These are phyloP conservation scores for Verticillium nubilum DNA, from an alignment of 2,329 filamentous ascomycete genomes.

Conservation along the genomic window DNA sequence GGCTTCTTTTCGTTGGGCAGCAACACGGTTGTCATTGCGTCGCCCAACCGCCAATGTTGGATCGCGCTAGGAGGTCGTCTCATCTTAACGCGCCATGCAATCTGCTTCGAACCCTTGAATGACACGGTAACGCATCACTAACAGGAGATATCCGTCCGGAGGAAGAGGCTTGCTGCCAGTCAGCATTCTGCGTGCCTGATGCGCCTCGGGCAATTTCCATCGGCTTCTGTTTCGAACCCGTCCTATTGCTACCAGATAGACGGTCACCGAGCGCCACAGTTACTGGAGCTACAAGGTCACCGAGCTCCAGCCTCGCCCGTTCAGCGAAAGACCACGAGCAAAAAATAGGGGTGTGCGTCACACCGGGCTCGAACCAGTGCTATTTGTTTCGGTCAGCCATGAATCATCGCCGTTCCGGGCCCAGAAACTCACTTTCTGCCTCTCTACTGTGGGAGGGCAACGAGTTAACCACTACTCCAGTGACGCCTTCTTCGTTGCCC, in stretches of 20 bases:
- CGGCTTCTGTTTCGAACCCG: too few species aligned
- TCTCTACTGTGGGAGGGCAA: constrained; percentile 9
- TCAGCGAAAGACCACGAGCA: too few species aligned
- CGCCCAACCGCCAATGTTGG: not conserved
- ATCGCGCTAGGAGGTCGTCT: not conserved
- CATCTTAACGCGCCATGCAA: not conserved
- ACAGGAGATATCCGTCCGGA: too few species aligned
- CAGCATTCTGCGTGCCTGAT: too few species aligned
- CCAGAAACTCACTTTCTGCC: constrained; percentile 6
- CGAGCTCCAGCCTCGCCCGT: too few species aligned
- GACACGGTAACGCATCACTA: not conserved
- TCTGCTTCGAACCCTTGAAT: not conserved
- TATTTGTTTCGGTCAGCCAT: not conserved
- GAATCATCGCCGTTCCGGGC: not conserved
- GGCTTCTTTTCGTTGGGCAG: not conserved
- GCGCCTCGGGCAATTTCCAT: too few species aligned
- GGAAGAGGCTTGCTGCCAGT: too few species aligned
- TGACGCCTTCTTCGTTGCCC: not conserved
- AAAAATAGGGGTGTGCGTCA: constrained; percentile 4
- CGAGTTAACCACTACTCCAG: constrained; percentile 11
- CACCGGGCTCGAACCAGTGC: constrained; percentile 10
- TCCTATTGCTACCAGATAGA: not conserved
- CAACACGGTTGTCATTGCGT: not conserved
- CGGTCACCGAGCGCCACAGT: too few species aligned
- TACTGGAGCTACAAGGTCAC: too few species aligned